phyloP scores from a whole-genome alignment of 768 basidiomycete genomes.

The Podaxis sp. region DNA sequence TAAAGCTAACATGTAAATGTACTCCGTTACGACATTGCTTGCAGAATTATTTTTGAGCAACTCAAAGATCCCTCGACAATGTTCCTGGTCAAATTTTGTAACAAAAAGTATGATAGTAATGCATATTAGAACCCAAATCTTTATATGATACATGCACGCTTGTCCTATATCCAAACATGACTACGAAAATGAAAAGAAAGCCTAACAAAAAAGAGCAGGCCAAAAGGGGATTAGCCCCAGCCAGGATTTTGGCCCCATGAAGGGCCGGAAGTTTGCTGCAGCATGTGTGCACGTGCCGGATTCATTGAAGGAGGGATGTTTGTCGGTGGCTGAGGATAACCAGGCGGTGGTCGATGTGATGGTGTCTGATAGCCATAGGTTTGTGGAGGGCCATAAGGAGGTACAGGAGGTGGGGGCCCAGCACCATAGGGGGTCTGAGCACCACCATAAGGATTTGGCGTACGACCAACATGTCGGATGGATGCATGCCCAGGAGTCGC shows the following conservation, averaged over 20 bases:
- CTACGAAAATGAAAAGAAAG: not conserved
- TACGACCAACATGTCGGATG: constrained; percentile 68
- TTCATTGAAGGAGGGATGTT: constrained; percentile 59
- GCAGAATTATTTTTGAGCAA: not conserved
- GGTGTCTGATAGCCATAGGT: constrained; percentile 54
- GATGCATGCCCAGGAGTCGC: constrained; percentile 83
- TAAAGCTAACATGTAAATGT: constrained; percentile 36
- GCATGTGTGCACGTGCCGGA: constrained; percentile 64
- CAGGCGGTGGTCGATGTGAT: constrained; percentile 36
- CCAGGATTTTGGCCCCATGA: constrained; percentile 25
- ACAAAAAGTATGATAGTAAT: constrained; percentile 5
- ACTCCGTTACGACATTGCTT: not conserved
- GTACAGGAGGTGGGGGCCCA: constrained; percentile 27
- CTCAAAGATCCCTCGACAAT: not conserved
- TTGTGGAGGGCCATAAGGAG: constrained; percentile 25
- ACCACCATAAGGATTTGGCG: constrained; percentile 76
- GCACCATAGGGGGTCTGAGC: constrained; percentile 44
- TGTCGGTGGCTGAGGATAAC: constrained; percentile 35
- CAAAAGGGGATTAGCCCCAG: constrained; percentile 22
- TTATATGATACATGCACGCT: constrained; percentile 11
- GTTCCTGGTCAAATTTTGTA: constrained; percentile 6
- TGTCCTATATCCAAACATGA: constrained; percentile 4
- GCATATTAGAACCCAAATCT: constrained; percentile 15
- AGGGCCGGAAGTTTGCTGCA: constrained; percentile 40
- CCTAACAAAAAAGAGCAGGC: not conserved